Percentiles rank a stretch among this genome's conserved stretches.
phyloP scores from a whole-genome alignment of 805 yeast species.

The Isabelozyma heimii region DNA sequence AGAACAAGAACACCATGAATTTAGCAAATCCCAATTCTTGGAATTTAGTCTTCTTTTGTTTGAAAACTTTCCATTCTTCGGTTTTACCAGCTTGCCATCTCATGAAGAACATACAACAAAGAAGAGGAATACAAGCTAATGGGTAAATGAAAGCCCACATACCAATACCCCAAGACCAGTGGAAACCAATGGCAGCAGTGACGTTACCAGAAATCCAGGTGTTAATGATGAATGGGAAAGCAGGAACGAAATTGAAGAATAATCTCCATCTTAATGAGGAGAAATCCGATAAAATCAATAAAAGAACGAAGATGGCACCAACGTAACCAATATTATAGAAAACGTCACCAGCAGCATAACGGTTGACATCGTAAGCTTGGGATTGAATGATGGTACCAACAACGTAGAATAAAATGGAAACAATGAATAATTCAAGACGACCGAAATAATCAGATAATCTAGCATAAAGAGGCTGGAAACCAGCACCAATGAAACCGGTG shows the following conservation, averaged over 20 bases:
- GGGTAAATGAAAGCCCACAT: constrained; percentile 22
- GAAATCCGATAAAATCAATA: constrained; percentile 15
- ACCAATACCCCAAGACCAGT: constrained; percentile 17
- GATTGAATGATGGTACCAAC: constrained; percentile 29
- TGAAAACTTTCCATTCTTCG: constrained; percentile 12
- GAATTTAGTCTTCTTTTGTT: constrained; percentile 5
- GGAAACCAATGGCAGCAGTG: constrained; percentile 7
- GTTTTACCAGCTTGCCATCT: constrained; percentile 12
- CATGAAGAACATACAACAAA: constrained; percentile 13
- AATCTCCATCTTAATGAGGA: constrained; percentile 15
- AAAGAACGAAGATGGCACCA: constrained; percentile 13
- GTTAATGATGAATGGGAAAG: constrained; percentile 15
- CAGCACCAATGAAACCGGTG: constrained; percentile 26
- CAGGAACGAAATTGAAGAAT: constrained; percentile 11
- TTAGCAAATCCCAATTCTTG: constrained; percentile 5
- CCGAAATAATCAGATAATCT: constrained; percentile 26
- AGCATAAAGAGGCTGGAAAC: constrained; percentile 27
- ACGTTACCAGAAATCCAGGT: constrained; percentile 20
- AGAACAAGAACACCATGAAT: constrained; percentile 11
- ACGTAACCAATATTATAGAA: constrained; percentile 16
- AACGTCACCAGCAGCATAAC: constrained; percentile 29
- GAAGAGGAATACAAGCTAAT: constrained; percentile 13
- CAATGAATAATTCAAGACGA: constrained; percentile 22
- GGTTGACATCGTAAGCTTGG: constrained; percentile 23
- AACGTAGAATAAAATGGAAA: constrained; percentile 20